phyloP scores from a whole-genome alignment of 2,329 filamentous ascomycete species.

The Phialocephala sp. region DNA sequence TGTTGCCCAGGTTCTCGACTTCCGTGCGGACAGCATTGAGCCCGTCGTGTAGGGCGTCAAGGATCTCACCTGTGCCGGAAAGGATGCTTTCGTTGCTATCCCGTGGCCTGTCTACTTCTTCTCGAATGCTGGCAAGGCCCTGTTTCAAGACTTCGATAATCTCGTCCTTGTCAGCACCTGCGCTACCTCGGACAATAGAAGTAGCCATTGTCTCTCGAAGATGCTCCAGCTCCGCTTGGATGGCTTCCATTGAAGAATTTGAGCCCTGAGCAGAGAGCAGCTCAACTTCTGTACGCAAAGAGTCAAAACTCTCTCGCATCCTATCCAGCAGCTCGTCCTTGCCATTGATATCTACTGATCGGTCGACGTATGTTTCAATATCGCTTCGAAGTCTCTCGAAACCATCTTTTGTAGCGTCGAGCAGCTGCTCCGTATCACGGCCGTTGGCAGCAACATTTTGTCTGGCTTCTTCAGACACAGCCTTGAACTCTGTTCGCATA shows the following conservation, averaged over 20 bases:
- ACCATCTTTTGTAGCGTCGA: constrained; percentile 87
- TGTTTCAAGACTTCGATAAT: constrained; percentile 67
- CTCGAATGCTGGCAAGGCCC: constrained; percentile 76
- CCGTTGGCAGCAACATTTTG: constrained; percentile 81
- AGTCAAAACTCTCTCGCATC: constrained; percentile 52
- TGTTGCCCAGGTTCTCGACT: constrained; percentile 79
- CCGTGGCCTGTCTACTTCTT: constrained; percentile 65
- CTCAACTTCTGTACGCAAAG: constrained; percentile 23
- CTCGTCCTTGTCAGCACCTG: constrained; percentile 63
- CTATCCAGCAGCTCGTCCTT: constrained; percentile 81
- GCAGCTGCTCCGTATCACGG: constrained; percentile 83
- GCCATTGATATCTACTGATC: constrained; percentile 68
- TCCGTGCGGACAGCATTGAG: constrained; percentile 77
- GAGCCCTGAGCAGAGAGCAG: constrained; percentile 48
- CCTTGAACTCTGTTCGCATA: constrained; percentile 64
- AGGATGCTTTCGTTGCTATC: constrained; percentile 39
- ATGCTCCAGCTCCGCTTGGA: constrained; percentile 62
- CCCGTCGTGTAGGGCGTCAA: constrained; percentile 89
- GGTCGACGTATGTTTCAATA: constrained; percentile 82
- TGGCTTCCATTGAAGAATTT: constrained; percentile 58
- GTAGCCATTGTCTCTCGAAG: constrained; percentile 62
- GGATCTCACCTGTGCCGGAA: constrained; percentile 79
- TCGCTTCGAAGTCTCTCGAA: constrained; percentile 80
- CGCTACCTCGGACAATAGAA: constrained; percentile 54
- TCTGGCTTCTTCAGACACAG: constrained; percentile 69